Evolutionary conservation across 371 early-diverging fungal species (phyloP).

Genomic region (Zopfochytrium polystomum): DNA sequence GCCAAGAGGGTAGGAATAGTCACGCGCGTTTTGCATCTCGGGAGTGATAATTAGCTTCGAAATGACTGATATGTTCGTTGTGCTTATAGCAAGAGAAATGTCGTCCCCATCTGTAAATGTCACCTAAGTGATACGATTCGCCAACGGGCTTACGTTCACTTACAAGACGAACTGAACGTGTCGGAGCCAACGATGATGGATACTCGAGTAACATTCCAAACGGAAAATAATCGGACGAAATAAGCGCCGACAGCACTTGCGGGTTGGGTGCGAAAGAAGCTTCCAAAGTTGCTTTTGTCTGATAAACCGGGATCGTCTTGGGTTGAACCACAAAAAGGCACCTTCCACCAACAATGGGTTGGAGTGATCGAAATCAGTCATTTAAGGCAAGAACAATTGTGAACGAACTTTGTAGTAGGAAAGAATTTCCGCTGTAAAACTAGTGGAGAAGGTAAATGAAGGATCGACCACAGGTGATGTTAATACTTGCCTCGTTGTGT

Average conservation of each 20-base stretch:
- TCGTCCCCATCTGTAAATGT: constrained; percentile 16
- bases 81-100: constrained; percentile 15
- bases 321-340: constrained; percentile 28
- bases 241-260: constrained; percentile 18
- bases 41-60: constrained; percentile 20
- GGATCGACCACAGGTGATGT: neutral
- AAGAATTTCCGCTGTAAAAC: constrained; percentile 23
- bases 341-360: neutral
- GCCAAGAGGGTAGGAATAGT: constrained; percentile 20
- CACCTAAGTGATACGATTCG: neutral
- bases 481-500: constrained; percentile 15
- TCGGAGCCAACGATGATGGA: constrained; percentile 21
- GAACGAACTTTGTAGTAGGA: constrained; percentile 20
- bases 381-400: neutral
- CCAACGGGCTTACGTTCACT: neutral
- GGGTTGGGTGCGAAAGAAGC: constrained; percentile 23
- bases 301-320: constrained; percentile 13
- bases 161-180: constrained; percentile 15
- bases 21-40: constrained; percentile 12
- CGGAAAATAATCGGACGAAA: constrained; percentile 3
- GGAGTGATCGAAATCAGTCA: neutral
- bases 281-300: constrained; percentile 22
- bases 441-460: neutral
- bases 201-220: constrained; percentile 21
- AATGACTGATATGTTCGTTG: constrained; percentile 14